These are phyloP conservation scores for Crinitomyces ghanaensis DNA, from an alignment of 805 yeast genomes.

Conservation along the genomic window DNA sequence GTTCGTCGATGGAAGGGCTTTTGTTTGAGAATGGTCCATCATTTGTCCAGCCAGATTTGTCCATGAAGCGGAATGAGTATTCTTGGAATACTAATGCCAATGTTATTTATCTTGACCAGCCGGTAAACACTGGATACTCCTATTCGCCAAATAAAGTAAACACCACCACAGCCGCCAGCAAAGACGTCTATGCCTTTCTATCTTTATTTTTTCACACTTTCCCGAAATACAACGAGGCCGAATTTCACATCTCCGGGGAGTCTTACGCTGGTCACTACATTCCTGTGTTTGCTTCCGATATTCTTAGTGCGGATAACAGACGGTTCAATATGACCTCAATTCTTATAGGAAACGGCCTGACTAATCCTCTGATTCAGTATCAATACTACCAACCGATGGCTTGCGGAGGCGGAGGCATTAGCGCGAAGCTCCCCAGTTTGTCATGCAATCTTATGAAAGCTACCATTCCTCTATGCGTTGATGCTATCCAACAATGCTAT, in stretches of 20 bases:
- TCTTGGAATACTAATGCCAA: conserved; percentile 77
- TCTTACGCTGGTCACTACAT: conserved; percentile 86
- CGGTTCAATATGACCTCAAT: conserved; percentile 60
- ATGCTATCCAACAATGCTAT: conserved; percentile 65
- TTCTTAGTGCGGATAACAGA: conserved; percentile 52
- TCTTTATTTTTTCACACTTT: conserved; percentile 70
- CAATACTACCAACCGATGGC: conserved; percentile 85
- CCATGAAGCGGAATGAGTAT: conserved; percentile 54
- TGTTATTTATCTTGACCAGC: conserved; percentile 72
- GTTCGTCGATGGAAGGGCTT: conserved; percentile 67
- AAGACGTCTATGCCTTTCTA: conserved; percentile 70
- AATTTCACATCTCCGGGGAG: conserved; percentile 82
- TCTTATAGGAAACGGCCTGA: conserved; percentile 82
- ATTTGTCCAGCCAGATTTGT: conserved; percentile 38
- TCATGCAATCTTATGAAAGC: conserved; percentile 56
- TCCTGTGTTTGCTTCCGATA: conserved; percentile 76
- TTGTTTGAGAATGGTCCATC: conserved; percentile 75
- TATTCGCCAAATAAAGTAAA: conserved; percentile 49
- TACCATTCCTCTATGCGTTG: conserved; percentile 59
- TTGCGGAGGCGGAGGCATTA: conserved; percentile 82
- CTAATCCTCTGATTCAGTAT: conserved; percentile 74
- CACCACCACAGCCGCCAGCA: conserved; percentile 70
- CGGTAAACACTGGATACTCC: conserved; percentile 68
- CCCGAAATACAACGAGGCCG: conserved; percentile 42
- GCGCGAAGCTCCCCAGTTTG: conserved; percentile 62